Conservation (phyloP, 768 basidiomycete species). For the Pulveroboletus sp. region DNA sequence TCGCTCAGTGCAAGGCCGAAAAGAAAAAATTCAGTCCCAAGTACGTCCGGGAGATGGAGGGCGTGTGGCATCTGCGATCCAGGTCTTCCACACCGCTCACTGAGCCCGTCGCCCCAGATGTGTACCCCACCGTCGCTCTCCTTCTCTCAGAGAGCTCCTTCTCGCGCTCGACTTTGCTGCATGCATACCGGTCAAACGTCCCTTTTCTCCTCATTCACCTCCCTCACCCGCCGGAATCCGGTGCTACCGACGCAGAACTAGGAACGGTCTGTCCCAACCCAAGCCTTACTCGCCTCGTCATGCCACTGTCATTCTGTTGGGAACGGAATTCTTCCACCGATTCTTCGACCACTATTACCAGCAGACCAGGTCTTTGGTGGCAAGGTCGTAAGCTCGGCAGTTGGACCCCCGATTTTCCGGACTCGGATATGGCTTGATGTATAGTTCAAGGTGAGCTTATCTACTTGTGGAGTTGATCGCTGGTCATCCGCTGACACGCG, state of each 20-base stretch:
- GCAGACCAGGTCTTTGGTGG: slow-evolving; percentile 44
- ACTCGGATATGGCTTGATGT: neutral
- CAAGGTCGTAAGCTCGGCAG: slow-evolving; percentile 17
- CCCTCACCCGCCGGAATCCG: slow-evolving; percentile 38
- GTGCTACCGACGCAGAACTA: neutral
- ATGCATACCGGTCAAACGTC: slow-evolving; percentile 68
- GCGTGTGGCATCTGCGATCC: slow-evolving; percentile 55
- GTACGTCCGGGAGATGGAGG: slow-evolving; percentile 86
- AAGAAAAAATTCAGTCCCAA: slow-evolving; percentile 75
- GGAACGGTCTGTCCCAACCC: slow-evolving; percentile 24
- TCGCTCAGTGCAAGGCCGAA: slow-evolving; percentile 92
- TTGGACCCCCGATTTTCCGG: slow-evolving; percentile 15
- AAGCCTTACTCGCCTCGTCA: slow-evolving; percentile 14
- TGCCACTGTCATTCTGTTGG: slow-evolving; percentile 22
- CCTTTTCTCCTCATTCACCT: slow-evolving; percentile 81
- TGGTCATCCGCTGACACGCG: neutral
- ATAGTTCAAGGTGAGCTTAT: neutral
- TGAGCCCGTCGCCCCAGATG: neutral
- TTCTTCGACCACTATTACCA: neutral
- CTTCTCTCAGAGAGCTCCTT: slow-evolving; percentile 81
- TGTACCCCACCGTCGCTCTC: slow-evolving; percentile 51
- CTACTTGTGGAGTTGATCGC: neutral
- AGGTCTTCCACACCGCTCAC: neutral
- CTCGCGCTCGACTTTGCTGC: slow-evolving; percentile 62
- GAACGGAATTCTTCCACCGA: slow-evolving; percentile 11